phyloP scores from a whole-genome alignment of 2,329 filamentous ascomycete genomes.

The Aspergillus puulaauensis region DNA sequence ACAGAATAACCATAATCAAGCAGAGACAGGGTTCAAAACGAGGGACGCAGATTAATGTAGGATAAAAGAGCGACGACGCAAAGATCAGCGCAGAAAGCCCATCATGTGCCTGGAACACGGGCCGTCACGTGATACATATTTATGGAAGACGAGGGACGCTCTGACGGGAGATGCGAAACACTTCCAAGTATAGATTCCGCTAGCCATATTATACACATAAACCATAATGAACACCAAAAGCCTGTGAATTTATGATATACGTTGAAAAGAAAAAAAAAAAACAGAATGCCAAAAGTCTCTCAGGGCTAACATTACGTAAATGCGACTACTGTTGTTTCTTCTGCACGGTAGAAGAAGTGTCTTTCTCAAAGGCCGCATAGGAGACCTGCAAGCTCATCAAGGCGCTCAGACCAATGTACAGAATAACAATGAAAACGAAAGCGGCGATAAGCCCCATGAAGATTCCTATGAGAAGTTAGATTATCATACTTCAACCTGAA shows the following conservation, averaged over 20 bases:
- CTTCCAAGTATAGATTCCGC: not conserved
- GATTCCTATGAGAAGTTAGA: constrained; percentile 58
- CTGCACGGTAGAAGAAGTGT: constrained; percentile 83
- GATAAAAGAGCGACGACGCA: not conserved
- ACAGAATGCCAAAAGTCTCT: not conserved
- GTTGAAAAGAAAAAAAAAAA: not conserved
- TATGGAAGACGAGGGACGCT: not conserved
- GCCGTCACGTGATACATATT: constrained; percentile 6
- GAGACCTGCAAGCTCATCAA: constrained; percentile 81
- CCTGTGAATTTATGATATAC: constrained; percentile 5
- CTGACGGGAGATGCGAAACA: not conserved
- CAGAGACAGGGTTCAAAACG: not conserved
- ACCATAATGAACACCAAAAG: not conserved
- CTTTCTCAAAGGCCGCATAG: constrained; percentile 95
- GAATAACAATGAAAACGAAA: constrained; percentile 71
- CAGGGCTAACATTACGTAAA: not conserved
- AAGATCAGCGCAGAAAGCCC: constrained; percentile 2
- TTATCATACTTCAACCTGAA: too few relatives aligned
- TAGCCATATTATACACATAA: constrained; percentile 5
- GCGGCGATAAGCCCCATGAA: constrained; percentile 80
- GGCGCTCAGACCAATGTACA: constrained; percentile 74
- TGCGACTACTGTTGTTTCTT: constrained; percentile 67
- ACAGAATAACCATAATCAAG: not conserved
- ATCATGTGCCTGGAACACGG: constrained; percentile 6
- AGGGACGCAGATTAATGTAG: not conserved